Evolutionary conservation across 2,329 filamentous ascomycete species (phyloP), one percentile per base, ranked within the genome.

Genomic region (Aspergillus jensenii): DNA sequence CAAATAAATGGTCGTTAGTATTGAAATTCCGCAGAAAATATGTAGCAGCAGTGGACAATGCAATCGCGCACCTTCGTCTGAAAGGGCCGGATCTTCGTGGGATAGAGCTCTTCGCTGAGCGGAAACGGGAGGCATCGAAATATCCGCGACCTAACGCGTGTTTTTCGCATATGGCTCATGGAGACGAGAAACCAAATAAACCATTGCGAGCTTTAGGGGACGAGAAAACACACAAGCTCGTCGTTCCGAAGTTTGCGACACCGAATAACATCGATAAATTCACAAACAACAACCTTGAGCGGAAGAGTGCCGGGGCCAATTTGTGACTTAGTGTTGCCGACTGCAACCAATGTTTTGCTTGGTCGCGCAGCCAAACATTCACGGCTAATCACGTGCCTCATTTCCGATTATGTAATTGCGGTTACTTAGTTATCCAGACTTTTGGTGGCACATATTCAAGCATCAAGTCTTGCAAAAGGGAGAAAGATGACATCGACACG

Each of bases 11-110:
- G 40, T 14, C 11, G 35, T 59, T 51, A 59, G 56, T 37, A 25
- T 25, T 40, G 14, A 6, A 40, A 6, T 45, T 8, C 27, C 48
- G 11, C 4, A 25, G n/a, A 50, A 31, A 23, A 17, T 39, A 8
- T 9, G 33, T 12, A 37, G 12, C 4, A 7, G 19, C 9, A 2
- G 14, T 11, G 21, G 17, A 4, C 3, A 49, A 48, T 6, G 3
- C 17, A 19, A 35, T 44, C 25, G 60, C 72, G 45, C 66, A 87
- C 86, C 86, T 76, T 87, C 77, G 65, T 88, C 86, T 55, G 84
- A 83, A 66, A 89, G 86, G 60, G 69, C 70, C 52, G 73, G 68
- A 59, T 73, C 69, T 68, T 78, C 76, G 64, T 76, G 69, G 63
- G 72, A 68, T 65, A 72, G 64, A 68, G 70, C 70, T 71, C 71